A percentile compares a stretch with the other conserved stretches of the same genome.
These are phyloP conservation scores for Sporothrix phasma DNA, from an alignment of 2,329 filamentous ascomycete genomes.

Conservation along the genomic window DNA sequence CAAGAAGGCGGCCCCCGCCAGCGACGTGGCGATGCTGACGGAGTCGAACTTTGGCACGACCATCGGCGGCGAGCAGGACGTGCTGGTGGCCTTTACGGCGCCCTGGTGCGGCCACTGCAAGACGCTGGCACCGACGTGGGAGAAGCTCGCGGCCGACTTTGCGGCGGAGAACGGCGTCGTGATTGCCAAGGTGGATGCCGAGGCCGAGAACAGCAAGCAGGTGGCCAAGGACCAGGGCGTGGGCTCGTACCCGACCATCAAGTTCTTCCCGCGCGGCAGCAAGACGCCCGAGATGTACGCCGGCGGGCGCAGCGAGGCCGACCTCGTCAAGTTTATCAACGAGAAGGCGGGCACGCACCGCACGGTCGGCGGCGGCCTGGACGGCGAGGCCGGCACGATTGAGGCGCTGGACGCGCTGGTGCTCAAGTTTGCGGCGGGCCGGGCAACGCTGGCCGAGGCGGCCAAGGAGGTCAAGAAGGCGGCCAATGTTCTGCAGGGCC, in stretches of 20 bases:
- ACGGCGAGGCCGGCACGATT: slow-evolving; percentile 72
- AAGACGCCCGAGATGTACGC: slow-evolving; percentile 61
- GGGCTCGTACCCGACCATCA: slow-evolving; percentile 88
- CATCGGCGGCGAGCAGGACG: slow-evolving; percentile 77
- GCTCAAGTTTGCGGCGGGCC: slow-evolving; percentile 55
- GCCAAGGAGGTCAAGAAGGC: slow-evolving; percentile 63
- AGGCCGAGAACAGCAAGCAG: slow-evolving; percentile 70
- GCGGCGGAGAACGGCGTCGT: slow-evolving; percentile 65
- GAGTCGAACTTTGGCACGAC: slow-evolving; percentile 67
- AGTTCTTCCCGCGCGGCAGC: slow-evolving; percentile 86
- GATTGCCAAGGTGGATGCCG: slow-evolving; percentile 92
- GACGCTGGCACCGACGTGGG: slow-evolving; percentile 80
- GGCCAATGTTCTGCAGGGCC: slow-evolving; percentile 53
- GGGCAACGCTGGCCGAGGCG: slow-evolving; percentile 51
- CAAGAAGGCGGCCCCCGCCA: slow-evolving; percentile 63
- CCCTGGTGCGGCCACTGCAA: slow-evolving; percentile 99
- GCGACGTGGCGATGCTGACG: slow-evolving; percentile 67
- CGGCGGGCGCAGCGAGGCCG: slow-evolving; percentile 65
- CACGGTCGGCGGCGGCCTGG: slow-evolving; percentile 66
- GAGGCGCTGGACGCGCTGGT: slow-evolving; percentile 68
- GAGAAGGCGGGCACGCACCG: slow-evolving; percentile 82
- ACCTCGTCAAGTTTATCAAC: slow-evolving; percentile 76
- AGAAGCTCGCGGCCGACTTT: slow-evolving; percentile 72
- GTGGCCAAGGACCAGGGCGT: slow-evolving; percentile 68
- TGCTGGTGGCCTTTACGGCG: slow-evolving; percentile 92